Evolutionary conservation across 2,329 filamentous ascomycete genomes (phyloP), one percentile per base, ranked within the genome.

Genomic region (Teratosphaeria gauchensis): DNA sequence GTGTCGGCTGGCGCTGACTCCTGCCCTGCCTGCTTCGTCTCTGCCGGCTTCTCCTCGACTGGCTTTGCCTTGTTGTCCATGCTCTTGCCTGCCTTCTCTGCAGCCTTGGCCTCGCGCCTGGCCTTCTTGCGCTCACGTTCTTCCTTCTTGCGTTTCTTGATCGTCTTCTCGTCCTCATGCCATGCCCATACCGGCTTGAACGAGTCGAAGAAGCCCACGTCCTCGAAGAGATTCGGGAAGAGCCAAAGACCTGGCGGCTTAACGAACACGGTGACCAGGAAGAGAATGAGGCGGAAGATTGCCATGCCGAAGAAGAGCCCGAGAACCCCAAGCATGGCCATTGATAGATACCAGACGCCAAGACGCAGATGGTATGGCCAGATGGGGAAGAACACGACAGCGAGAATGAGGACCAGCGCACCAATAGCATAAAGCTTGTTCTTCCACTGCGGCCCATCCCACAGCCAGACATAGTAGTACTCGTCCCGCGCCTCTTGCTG

Each of bases 251-350:
- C 94, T 2, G 94, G 94, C 3, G 92, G 79, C 0, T 84, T 80
- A 16, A 82, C 80, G 71, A 97, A 95, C 75, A 95, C 91, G 24
- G 94, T 97, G 72, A 95, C 76, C 72, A 90, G 87, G 79, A 99
- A 99, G 31, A 99, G 80, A 61, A 99, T 95, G 58, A 97, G 82
- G 61, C 94, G 86, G 83, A 99, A 91, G 70, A 99, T 95, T 5
- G 92, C 89, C 94, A 99, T 97, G 70, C 85, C 84, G 75, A 99
- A 97, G 84, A 99, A 99, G 55, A 96, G 77, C 58, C 89, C 94
- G 53, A 99, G 83, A 32, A 97, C 79, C 51, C 90, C 88, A 64
- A 99, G 81, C 82, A 95, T 88, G 60, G 87, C 92, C 85, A 96
- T 96, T 74, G 89, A 94, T 51, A 97, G 80, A 74, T 99, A 97